phyloP scores from a whole-genome alignment of 805 yeast species.

The Candida sanyiensis region DNA sequence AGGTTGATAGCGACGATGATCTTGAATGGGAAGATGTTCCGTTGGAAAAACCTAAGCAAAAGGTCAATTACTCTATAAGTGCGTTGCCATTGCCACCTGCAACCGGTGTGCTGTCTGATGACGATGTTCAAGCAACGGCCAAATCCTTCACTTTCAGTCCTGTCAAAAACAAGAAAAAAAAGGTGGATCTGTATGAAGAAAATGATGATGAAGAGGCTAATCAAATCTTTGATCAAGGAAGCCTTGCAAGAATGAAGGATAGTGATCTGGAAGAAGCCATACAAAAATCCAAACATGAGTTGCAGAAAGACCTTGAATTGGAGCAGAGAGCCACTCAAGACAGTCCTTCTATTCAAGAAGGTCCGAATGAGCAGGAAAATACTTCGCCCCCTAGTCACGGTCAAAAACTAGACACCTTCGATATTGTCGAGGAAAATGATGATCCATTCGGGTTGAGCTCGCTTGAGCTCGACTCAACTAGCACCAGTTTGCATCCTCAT shows the following conservation, averaged over 20 bases:
- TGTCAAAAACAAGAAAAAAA: conserved; percentile 12
- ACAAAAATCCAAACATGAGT: conserved; percentile 41
- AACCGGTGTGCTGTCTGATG: conserved; percentile 9
- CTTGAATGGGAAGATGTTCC: conserved; percentile 72
- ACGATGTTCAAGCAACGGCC: conserved; percentile 15
- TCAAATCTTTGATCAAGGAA: too few relatives aligned
- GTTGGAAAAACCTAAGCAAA: conserved; percentile 26
- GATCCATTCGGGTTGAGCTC: conserved; percentile 4
- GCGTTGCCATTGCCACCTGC: conserved; percentile 35
- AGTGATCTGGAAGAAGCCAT: conserved; percentile 36
- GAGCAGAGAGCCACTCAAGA: conserved; percentile 20
- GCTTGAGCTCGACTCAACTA: too few relatives aligned
- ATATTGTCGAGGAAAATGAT: conserved; percentile 18
- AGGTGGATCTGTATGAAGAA: conserved; percentile 16
- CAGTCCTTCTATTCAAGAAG: conserved; percentile 34
- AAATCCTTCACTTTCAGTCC: conserved; percentile 22
- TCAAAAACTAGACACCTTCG: too few relatives aligned
- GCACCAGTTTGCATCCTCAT: too few relatives aligned
- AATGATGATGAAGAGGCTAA: conserved; percentile 22
- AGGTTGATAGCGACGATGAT: conserved; percentile 29
- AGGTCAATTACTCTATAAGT: conserved; percentile 37
- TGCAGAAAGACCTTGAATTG: conserved; percentile 36
- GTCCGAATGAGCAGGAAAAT: too few relatives aligned
- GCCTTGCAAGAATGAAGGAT: conserved; percentile 27
- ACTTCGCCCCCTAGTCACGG: too few relatives aligned